Conservation (phyloP, 331 rosid genomes). For the Arachis monticola region DNA sequence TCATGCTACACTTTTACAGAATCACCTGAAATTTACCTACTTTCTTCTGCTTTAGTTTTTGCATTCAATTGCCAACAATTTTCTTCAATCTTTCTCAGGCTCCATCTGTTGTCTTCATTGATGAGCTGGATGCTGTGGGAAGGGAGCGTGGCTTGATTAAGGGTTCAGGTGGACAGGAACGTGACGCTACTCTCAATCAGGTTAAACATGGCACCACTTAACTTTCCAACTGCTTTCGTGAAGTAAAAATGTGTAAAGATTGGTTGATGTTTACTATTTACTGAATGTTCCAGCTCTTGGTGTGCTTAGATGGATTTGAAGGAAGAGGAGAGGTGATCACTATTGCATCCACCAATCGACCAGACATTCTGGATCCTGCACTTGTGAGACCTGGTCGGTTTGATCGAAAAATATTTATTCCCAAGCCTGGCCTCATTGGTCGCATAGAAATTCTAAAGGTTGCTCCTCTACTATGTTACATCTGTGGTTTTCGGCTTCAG, state of each 20-base stretch:
- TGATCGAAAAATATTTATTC: constrained; percentile 93
- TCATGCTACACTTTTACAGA: constrained; percentile 11
- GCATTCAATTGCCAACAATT: constrained; percentile 19
- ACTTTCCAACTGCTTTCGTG: constrained; percentile 4
- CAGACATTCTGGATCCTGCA: constrained; percentile 96
- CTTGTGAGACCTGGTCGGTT: constrained; percentile 98
- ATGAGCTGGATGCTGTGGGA: constrained; percentile 98
- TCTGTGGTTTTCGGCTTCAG: neutral
- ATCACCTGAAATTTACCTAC: constrained; percentile 21
- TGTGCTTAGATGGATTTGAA: constrained; percentile 96
- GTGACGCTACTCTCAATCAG: constrained; percentile 99
- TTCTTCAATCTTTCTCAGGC: constrained; percentile 59
- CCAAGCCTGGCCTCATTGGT: constrained; percentile 94
- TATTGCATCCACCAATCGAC: constrained; percentile 95
- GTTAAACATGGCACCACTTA: constrained; percentile 43
- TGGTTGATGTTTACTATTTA: constrained; percentile 45
- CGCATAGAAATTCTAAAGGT: constrained; percentile 94
- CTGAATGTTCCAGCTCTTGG: constrained; percentile 79
- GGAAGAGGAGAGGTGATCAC: constrained; percentile 98
- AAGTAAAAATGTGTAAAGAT: constrained; percentile 26
- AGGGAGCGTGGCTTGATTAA: constrained; percentile 98
- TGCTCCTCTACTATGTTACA: constrained; percentile 20
- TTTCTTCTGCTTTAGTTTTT: constrained; percentile 32
- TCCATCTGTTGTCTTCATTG: constrained; percentile 98
- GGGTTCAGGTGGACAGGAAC: constrained; percentile 99